Conservation (phyloP, 1,284 basidiomycete species). For the Sporisorium scitamineum region DNA sequence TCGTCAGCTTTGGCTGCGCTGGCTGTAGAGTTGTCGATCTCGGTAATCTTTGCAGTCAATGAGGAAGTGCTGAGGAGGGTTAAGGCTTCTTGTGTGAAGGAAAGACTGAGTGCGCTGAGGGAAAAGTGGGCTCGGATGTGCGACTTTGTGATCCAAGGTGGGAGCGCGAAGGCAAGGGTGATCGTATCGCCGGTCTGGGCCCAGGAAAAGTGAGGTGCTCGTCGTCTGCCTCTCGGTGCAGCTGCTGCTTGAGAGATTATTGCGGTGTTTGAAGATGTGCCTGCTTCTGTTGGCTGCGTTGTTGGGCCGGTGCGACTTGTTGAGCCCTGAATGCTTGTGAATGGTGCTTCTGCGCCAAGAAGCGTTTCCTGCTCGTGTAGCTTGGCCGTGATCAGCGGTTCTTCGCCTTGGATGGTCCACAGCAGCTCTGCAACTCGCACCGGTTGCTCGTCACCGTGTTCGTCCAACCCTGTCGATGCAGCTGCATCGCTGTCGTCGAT, state of each 20-base stretch:
- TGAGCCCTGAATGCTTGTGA: neutral
- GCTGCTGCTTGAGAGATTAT: neutral
- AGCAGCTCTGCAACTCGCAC: neutral
- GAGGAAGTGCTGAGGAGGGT: conserved; percentile 1
- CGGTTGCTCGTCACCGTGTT: neutral
- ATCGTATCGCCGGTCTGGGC: conserved; percentile 85
- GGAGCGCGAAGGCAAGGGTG: conserved; percentile 84
- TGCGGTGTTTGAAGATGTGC: conserved; percentile 63
- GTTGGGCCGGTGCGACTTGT: neutral
- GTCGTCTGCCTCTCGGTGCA: conserved; percentile 17
- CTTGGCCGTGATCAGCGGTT: conserved; percentile 35
- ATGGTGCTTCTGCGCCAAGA: conserved; percentile 33
- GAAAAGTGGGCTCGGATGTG: conserved; percentile 74
- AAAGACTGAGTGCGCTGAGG: conserved; percentile 76
- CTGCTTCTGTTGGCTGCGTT: neutral
- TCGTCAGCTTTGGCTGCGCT: neutral
- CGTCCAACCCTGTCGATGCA: neutral
- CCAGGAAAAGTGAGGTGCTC: conserved; percentile 79
- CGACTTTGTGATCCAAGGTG: conserved; percentile 71
- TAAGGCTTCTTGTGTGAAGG: conserved; percentile 72
- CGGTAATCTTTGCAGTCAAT: conserved; percentile 72
- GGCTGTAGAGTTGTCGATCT: conserved; percentile 71
- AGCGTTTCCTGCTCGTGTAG: conserved; percentile 27
- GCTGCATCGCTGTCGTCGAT: neutral
- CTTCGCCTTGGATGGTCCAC: conserved; percentile 38